Base-by-base conservation (phyloP, 2,329 filamentous ascomycete species). In the Phaeophleospora eucalypticola region DNA sequence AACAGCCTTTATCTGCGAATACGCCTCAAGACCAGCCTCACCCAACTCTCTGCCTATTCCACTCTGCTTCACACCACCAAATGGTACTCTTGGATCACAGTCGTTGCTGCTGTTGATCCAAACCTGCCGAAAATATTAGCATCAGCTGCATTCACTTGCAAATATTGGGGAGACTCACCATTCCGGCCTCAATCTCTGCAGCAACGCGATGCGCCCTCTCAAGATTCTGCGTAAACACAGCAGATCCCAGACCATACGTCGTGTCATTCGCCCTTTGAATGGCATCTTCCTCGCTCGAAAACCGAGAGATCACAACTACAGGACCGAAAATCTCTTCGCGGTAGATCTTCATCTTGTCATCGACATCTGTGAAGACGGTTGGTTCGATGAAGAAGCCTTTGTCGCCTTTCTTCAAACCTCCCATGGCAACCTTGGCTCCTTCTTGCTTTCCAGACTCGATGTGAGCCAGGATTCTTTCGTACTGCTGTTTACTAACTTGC, bases 401-500 rank as follows among this genome's bases (percentile, higher is more conserved):
- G 16, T 29, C 45, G 14, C 33, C 42, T 4, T 35, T 34, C 32
- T 49, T 44, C n/a, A 21, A 14, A 15, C 53, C 52, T 15, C 52
- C 52, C 8, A 41, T 27, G 15, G 42, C 43, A 2, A 52, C n/a
- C n/a, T 40, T 54, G 8, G 52, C 52, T 9, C 52, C 52, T 48
- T 54, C 51, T 3, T 45, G 45, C 20, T 49, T 54, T 16, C 52
- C 52, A 21, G 46, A 20, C 7, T 46, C 40, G 24, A 54, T 46
- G 41, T 51, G 51, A 7, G 38, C 15, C 9, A 51, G 40, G 1
- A 54, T 40, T 18, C 46, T 39, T 2, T 51, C 83, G 58, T 84
- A 86, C 62, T 89, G 86, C 6, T 73, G 67, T 62, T 83, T 83
- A 4, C 83, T 84, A 37, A 88, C 79, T 60, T 88, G 85, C 0